Evolutionary conservation across 768 basidiomycete species (phyloP), one percentile per base, ranked within the genome.

Genomic region (Antrodiella citrinella): DNA sequence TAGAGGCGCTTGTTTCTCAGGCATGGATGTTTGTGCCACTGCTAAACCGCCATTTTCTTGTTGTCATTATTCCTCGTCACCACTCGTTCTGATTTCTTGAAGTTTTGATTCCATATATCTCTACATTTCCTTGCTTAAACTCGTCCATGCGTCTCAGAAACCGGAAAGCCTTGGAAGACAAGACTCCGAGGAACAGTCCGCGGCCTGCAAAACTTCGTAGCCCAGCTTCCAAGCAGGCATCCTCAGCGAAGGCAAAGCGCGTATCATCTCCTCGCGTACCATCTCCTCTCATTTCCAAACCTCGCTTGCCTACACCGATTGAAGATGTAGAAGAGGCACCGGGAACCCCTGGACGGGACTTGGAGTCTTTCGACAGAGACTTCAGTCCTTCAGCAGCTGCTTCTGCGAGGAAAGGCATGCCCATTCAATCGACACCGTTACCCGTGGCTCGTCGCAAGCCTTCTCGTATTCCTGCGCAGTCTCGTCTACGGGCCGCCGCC

Each of bases 101-200:
- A 35, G 7, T 35, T 15, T 35, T 15, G 15, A 35, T 35, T n/a
- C n/a, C n/a, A n/a, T n/a, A n/a, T n/a, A n/a, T n/a, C n/a, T n/a
- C n/a, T n/a, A n/a, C 30, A 15, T 35, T 35, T 35, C 15, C 15
- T 7, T 15, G 7, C 15, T 35, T 35, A 7, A 35, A 7, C 7
- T 35, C 19, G 44, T 19, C 19, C 5, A 52, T 47, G 49, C 43
- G 51, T 23, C 40, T 43, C 45, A 50, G 46, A 21, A 50, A 48
- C 45, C 43, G 54, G 26, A 51, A 53, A 12, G 56, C 53, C 2
- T 46, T 62, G 44, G 53, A 51, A 44, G 61, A 62, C 48, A 62
- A 61, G 40, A 62, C 62, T 1, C 59, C 62, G 13, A 51, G 55
- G 11, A 62, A 64, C 46, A 63, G 57, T 3, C 62, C 58, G 3